These are phyloP conservation scores for Colletotrichum sp. DNA, from an alignment of 2,329 filamentous ascomycete genomes.

Conservation along the genomic window DNA sequence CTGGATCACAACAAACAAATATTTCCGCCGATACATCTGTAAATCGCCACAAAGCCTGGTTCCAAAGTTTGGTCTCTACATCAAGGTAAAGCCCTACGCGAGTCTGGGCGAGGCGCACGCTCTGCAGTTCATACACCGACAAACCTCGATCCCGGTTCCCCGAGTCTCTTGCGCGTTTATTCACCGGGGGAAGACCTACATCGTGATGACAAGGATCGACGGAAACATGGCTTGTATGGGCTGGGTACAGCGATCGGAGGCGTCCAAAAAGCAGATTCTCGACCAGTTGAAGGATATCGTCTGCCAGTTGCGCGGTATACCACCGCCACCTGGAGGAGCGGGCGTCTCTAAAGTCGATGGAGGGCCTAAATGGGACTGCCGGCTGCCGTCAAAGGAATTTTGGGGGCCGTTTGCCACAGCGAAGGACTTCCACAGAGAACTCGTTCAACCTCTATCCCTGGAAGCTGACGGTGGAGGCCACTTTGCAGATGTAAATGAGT, in stretches of 20 bases:
- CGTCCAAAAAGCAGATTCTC: slow-evolving; percentile 25
- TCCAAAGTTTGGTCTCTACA: slow-evolving; percentile 9
- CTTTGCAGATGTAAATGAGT: background rate
- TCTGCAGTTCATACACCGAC: slow-evolving; percentile 41
- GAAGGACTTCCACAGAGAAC: background rate
- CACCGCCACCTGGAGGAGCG: background rate
- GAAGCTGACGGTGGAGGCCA: background rate
- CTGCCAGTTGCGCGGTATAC: slow-evolving; percentile 19
- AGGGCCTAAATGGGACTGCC: slow-evolving; percentile 26
- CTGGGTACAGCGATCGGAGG: slow-evolving; percentile 20
- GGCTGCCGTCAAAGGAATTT: slow-evolving; percentile 20
- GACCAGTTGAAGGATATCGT: slow-evolving; percentile 24
- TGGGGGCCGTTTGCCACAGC: slow-evolving; percentile 28
- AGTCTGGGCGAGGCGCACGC: slow-evolving; percentile 42
- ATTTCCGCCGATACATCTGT: background rate
- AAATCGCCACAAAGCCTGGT: background rate
- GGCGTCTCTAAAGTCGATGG: slow-evolving; percentile 22
- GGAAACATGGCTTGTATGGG: slow-evolving; percentile 24
- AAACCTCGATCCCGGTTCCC: slow-evolving; percentile 49
- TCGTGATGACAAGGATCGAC: slow-evolving; percentile 44
- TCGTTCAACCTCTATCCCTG: background rate
- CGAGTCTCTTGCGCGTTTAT: slow-evolving; percentile 45
- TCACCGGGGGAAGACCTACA: slow-evolving; percentile 38
- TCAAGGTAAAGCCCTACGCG: slow-evolving; percentile 35
- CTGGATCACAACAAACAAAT: background rate